Evolutionary conservation across 2,329 filamentous ascomycete genomes (phyloP), one percentile per base, ranked within the genome.

Genomic region (Apiospora koreana): DNA sequence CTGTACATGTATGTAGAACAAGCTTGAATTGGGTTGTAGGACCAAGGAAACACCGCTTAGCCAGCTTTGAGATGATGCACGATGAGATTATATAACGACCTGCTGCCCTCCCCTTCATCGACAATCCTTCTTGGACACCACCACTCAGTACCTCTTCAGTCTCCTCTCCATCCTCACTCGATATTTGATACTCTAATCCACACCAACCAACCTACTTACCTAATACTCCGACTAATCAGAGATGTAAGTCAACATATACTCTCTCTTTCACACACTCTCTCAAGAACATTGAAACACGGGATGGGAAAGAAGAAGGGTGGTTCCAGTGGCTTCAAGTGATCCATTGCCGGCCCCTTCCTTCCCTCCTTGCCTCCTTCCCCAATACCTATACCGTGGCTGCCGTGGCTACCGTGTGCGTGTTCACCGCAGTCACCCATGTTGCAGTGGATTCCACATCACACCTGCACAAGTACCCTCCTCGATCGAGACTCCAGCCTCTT

Each of bases 1-100:
- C 54, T 62, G 54, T n/a, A n/a, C n/a, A n/a, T n/a, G n/a, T n/a
- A n/a, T n/a, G n/a, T 62, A 62, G 31, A 62, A 62, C 54, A 62
- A n/a, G 54, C 54, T 62, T 62, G 54, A 38, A n/a, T 23, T 38
- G 54, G 28, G 28, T 62, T 62, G 54, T 21, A 62, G 31, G 31
- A 38, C 54, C 54, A 62, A 62, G 54, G 54, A 62, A 58, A 38
- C 54, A 38, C 31, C 23, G 31, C 28, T 62, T n/a, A n/a, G 31
- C 54, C 54, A 23, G 54, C 31, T 38, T 10, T 18, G 28, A 5
- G 9, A 62, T 38, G 21, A n/a, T n/a, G 21, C 25, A 35, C 28
- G 50, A 58, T 58, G 50, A 28, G 54, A 62, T 62, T 62, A 62
- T 62, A 38, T 62, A 62, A 62, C 9, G 28, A 9, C 54, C 54